phyloP scores from a whole-genome alignment of 2,329 filamentous ascomycete genomes.

The Calonectria henricotiae region DNA sequence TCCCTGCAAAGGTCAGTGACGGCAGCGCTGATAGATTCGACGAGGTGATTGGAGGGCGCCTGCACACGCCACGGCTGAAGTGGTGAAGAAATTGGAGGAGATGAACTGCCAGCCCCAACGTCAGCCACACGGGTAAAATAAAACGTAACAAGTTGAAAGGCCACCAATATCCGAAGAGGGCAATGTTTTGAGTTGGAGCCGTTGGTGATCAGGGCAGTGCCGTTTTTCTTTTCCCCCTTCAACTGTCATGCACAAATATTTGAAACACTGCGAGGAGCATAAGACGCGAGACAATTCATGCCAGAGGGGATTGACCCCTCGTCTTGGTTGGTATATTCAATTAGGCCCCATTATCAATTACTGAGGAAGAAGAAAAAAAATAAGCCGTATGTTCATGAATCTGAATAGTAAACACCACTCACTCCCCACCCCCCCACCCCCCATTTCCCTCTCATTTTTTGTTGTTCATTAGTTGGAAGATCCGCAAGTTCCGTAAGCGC shows the following conservation, averaged over 20 bases:
- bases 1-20: conserved; percentile 1
- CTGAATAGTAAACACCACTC: neutral
- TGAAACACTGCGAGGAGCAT: neutral
- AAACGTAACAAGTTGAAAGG: neutral
- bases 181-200: conserved; percentile 1
- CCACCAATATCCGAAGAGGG: neutral
- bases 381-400: conserved; percentile 23
- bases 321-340: conserved; percentile 27
- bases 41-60: neutral
- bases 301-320: neutral
- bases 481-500: conserved; percentile 52
- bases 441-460: neutral
- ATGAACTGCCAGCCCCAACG: neutral
- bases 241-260: conserved; percentile 6
- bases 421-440: neutral
- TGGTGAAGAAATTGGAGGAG: conserved; percentile 4
- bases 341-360: conserved; percentile 33
- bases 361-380: conserved; percentile 18
- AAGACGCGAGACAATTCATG: conserved; percentile 13
- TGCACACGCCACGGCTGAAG: conserved; percentile 16
- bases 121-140: neutral
- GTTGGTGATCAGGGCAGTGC: neutral
- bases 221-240: neutral
- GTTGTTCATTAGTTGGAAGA: conserved; percentile 16
- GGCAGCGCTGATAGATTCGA: neutral